phyloP scores from a whole-genome alignment of 768 basidiomycete species.

The Mycena alexandri region DNA sequence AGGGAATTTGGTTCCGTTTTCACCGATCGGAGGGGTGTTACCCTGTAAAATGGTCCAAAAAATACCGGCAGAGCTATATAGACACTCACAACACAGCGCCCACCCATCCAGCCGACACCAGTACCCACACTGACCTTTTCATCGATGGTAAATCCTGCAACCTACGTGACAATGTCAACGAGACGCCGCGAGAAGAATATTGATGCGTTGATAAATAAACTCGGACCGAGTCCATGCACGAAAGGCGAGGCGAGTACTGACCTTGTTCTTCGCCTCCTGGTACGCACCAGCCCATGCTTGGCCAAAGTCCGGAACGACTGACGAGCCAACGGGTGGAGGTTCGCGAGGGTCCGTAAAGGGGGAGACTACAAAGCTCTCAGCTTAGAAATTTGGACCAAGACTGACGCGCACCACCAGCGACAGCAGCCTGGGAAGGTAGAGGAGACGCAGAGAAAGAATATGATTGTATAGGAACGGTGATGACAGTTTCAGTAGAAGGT shows the following conservation, averaged over 20 bases:
- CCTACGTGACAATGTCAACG: slow-evolving; percentile 44
- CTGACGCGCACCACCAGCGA: slow-evolving; percentile 49
- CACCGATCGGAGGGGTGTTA: slow-evolving; percentile 67
- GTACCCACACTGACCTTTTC: slow-evolving; percentile 76
- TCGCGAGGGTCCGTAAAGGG: slow-evolving; percentile 65
- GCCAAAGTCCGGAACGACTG: slow-evolving; percentile 59
- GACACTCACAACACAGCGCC: slow-evolving; percentile 73
- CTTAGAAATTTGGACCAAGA: too few species aligned
- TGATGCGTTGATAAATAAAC: slow-evolving; percentile 18
- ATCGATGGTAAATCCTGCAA: slow-evolving; percentile 65
- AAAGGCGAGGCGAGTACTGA: slow-evolving; percentile 44
- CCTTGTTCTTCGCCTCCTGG: slow-evolving; percentile 67
- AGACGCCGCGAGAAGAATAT: neutral
- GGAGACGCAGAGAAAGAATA: slow-evolving; percentile 72
- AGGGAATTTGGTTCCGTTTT: slow-evolving; percentile 63
- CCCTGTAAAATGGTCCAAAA: slow-evolving; percentile 48
- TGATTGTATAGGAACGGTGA: slow-evolving; percentile 53
- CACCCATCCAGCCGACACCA: slow-evolving; percentile 74
- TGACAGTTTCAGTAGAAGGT: slow-evolving; percentile 27
- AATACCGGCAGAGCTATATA: neutral
- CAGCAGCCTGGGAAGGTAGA: slow-evolving; percentile 66
- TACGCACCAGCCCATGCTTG: slow-evolving; percentile 73
- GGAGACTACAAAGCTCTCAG: slow-evolving; percentile 47
- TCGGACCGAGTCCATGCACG: slow-evolving; percentile 33
- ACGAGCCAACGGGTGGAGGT: slow-evolving; percentile 64